phyloP scores from a whole-genome alignment of 441 rosid species.

The Erodium trifolium region DNA sequence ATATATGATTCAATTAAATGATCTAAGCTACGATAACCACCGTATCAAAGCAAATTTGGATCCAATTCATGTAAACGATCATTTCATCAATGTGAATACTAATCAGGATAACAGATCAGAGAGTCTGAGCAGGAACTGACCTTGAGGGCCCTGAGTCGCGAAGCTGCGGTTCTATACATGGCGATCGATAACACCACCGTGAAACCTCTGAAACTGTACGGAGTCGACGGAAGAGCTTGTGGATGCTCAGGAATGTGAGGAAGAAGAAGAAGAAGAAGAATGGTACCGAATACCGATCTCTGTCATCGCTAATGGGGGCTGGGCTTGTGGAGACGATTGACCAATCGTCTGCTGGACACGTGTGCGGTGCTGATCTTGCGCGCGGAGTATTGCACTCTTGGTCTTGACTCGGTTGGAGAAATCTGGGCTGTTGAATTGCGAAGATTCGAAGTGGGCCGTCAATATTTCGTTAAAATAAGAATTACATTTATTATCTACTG shows the following conservation, averaged over 20 bases:
- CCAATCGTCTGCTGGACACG: background rate
- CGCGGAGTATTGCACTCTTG: background rate
- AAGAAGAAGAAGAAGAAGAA: background rate
- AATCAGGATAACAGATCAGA: background rate
- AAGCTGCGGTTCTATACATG: conserved; percentile 54
- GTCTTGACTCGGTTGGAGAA: background rate
- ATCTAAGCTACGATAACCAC: background rate
- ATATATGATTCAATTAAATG: background rate
- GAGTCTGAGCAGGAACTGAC: conserved; percentile 26
- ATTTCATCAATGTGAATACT: background rate
- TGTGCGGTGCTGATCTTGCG: background rate
- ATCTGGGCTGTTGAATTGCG: background rate
- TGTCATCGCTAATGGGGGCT: background rate
- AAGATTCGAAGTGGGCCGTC: background rate
- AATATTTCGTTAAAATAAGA: no score
- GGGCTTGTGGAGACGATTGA: background rate
- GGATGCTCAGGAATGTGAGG: background rate
- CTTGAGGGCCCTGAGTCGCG: conserved; percentile 47
- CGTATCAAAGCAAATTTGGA: background rate
- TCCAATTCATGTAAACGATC: background rate
- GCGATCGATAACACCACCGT: conserved; percentile 13
- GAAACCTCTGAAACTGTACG: no score
- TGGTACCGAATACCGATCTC: background rate
- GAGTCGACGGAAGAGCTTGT: background rate
- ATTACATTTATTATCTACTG: no score